Conservation (phyloP, 108 stramenopile species). For the Nitzschia inconspicua region DNA sequence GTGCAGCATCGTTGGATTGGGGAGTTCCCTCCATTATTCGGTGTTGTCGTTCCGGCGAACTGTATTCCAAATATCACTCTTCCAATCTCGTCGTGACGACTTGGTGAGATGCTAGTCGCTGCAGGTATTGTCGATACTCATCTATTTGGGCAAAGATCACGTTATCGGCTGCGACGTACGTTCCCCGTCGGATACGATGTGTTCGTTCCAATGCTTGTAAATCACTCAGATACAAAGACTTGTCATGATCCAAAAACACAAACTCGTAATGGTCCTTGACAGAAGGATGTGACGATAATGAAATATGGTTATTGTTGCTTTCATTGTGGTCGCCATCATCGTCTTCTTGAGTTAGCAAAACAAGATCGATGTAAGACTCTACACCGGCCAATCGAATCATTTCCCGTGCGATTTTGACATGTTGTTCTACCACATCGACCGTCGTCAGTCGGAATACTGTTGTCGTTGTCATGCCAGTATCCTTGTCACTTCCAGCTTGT, state of each 20-base stretch:
- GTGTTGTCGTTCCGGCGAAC: constrained; percentile 16
- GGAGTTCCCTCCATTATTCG: too few species aligned
- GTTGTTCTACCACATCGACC: constrained; percentile 60
- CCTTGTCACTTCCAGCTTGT: background rate
- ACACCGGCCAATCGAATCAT: constrained; percentile 57
- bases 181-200: constrained; percentile 39
- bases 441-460: constrained; percentile 47
- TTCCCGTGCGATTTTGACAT: constrained; percentile 49
- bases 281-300: background rate
- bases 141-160: constrained; percentile 71
- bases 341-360: constrained; percentile 8
- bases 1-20: background rate
- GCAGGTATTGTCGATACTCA: constrained; percentile 71
- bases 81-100: constrained; percentile 54
- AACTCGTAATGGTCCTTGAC: constrained; percentile 36
- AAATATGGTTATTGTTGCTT: background rate
- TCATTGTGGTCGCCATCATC: constrained; percentile 13
- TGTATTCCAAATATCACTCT: constrained; percentile 53
- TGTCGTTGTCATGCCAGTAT: background rate
- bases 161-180: constrained; percentile 86
- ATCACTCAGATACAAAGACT: constrained; percentile 74
- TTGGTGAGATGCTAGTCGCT: constrained; percentile 32
- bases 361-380: constrained; percentile 43
- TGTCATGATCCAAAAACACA: constrained; percentile 90
- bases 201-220: constrained; percentile 52